Evolutionary conservation across 331 rosid species (phyloP).

Genomic region (Acacia pycnantha): DNA sequence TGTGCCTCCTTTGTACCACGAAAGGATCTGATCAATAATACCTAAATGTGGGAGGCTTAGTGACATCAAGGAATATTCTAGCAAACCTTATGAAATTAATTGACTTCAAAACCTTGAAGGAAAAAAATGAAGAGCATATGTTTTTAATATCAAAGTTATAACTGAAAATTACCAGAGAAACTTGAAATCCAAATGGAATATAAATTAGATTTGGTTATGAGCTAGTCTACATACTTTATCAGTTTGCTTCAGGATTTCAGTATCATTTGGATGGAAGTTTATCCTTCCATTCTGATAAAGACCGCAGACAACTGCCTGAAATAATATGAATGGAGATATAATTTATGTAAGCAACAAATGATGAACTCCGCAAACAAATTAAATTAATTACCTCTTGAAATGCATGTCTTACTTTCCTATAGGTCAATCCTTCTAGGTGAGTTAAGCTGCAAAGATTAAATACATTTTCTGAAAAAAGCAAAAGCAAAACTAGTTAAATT

Average conservation of each 20-base stretch:
- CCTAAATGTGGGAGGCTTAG: slow-evolving; percentile 49
- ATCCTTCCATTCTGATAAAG: slow-evolving; percentile 80
- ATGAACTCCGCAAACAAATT: slow-evolving; percentile 21
- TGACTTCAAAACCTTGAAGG: not conserved
- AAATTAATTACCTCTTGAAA: slow-evolving; percentile 64
- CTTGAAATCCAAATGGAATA: not conserved
- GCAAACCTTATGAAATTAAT: slow-evolving; percentile 1
- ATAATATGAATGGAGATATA: slow-evolving; percentile 30
- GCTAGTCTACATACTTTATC: slow-evolving; percentile 73
- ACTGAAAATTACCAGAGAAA: not conserved
- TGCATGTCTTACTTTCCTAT: slow-evolving; percentile 61
- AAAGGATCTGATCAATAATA: slow-evolving; percentile 73
- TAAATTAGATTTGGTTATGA: not conserved
- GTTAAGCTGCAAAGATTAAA: slow-evolving; percentile 77
- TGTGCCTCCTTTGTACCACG: slow-evolving; percentile 37
- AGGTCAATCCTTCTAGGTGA: slow-evolving; percentile 61
- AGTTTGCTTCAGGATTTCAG: slow-evolving; percentile 67
- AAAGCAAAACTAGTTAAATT: slow-evolving; percentile 33
- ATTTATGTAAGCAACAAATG: slow-evolving; percentile 17
- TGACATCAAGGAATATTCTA: slow-evolving; percentile 4
- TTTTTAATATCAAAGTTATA: not conserved
- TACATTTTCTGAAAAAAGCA: slow-evolving; percentile 79
- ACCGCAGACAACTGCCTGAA: slow-evolving; percentile 91
- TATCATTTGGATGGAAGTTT: slow-evolving; percentile 83
- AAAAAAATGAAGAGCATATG: not conserved